Percentiles rank a stretch among this genome's conserved stretches.
phyloP scores from a whole-genome alignment of 2,329 filamentous ascomycete genomes.

The Dendryphion nanum region DNA sequence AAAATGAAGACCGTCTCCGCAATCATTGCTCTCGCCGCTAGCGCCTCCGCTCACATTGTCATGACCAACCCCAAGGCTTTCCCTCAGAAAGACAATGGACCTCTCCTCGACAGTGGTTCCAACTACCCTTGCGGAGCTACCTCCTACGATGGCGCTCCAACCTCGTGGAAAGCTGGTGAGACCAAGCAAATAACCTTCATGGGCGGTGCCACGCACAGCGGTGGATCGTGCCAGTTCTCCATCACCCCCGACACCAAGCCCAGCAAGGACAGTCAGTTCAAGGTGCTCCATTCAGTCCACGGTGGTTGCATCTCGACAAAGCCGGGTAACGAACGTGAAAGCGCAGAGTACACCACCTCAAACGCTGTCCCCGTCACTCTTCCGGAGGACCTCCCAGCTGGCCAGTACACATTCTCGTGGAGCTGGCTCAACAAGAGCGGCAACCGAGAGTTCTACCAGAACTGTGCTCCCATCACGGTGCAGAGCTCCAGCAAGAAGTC shows the following conservation, averaged over 20 bases:
- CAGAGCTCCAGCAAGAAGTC: conserved; percentile 37
- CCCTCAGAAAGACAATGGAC: conserved; percentile 58
- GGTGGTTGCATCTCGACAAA: conserved; percentile 75
- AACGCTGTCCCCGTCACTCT: conserved; percentile 68
- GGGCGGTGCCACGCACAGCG: conserved; percentile 72
- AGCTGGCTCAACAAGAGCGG: conserved; percentile 93
- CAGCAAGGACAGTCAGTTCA: conserved; percentile 62
- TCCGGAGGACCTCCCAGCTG: conserved; percentile 67
- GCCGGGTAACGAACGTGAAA: conserved; percentile 40
- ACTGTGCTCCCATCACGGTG: conserved; percentile 76
- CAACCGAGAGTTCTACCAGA: conserved; percentile 98
- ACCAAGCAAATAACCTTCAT: conserved; percentile 32
- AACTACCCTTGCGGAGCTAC: conserved; percentile 74
- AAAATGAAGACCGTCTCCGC: conserved; percentile 50
- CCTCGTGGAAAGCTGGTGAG: conserved; percentile 55
- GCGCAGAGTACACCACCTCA: conserved; percentile 52
- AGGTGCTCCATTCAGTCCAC: conserved; percentile 84
- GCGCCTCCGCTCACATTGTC: conserved; percentile 72
- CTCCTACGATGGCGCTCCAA: conserved; percentile 57
- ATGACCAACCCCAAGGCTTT: conserved; percentile 70
- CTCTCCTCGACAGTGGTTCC: conserved; percentile 58
- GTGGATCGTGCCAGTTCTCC: conserved; percentile 87
- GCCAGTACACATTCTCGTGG: conserved; percentile 81
- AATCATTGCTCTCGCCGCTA: conserved; percentile 55
- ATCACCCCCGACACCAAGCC: conserved; percentile 78